Evolutionary conservation across 768 basidiomycete genomes (phyloP), one percentile per base, ranked within the genome.

Genomic region (Mycena amicta): DNA sequence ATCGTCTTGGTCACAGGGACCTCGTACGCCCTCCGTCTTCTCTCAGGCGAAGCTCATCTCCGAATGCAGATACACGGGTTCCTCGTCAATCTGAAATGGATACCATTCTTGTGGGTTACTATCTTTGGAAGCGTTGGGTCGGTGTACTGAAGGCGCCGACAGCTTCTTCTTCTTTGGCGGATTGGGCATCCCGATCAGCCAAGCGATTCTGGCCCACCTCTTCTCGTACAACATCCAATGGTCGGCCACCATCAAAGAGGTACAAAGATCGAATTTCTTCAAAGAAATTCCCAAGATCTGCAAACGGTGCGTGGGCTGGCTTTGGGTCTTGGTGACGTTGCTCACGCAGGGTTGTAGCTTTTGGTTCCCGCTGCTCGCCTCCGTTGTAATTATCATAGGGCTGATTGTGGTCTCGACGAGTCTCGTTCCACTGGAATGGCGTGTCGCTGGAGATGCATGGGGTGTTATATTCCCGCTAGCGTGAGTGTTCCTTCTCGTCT

Each of bases 241-340:
- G 83, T 78, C 79, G 4, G 81, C 82, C n/a, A 84, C 81, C 26
- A 74, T 81, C 72, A 95, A 95, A 74, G 91, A 92, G 66, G 90
- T 95, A 22, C 83, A 93, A 70, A 81, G 86, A 28, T 90, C 89
- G 2, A 94, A 94, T 70, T 94, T 95, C 75, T 93, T 92, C 80
- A 87, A 89, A 67, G 93, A 95, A 72, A 87, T 95, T 26, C 93
- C 93, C 0, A 87, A 88, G 65, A 93, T 95, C 67, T 75, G 84
- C 23, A 85, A 83, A 66, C 80, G 92, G 69, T 91, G 22, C 6
- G 43, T n/a, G n/a, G n/a, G n/a, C n/a, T n/a, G n/a, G n/a, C n/a
- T n/a, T n/a, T n/a, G n/a, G n/a, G n/a, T n/a, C n/a, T n/a, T n/a
- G n/a, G n/a, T n/a, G n/a, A n/a, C n/a, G n/a, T n/a, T n/a, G n/a